Evolutionary conservation across 2,329 filamentous ascomycete genomes (phyloP).

Genomic region (Alternaria conjuncta): DNA sequence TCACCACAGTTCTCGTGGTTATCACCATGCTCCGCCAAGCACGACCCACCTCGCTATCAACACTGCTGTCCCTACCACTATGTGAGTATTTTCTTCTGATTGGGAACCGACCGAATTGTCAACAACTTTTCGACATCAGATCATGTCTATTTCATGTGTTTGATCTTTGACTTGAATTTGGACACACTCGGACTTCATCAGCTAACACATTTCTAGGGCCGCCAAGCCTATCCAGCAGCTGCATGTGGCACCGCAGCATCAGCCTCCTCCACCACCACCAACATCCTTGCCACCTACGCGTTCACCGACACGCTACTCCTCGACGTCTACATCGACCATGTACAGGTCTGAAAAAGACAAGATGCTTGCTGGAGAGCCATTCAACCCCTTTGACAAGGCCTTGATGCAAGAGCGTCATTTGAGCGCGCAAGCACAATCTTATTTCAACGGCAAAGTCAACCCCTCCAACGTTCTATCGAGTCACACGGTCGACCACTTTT

Average conservation of each 20-base stretch:
- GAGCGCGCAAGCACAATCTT: conserved; percentile 80
- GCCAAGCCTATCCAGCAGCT: conserved; percentile 51
- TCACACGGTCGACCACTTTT: conserved; percentile 71
- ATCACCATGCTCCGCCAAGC: conserved; percentile 39
- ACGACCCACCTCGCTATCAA: conserved; percentile 35
- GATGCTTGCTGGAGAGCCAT: conserved; percentile 83
- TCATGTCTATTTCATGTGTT: background rate
- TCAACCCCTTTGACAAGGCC: conserved; percentile 78
- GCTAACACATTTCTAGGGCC: conserved; percentile 5
- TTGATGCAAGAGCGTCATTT: conserved; percentile 83
- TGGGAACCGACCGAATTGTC: background rate
- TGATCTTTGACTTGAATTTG: background rate
- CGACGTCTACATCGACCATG: conserved; percentile 36
- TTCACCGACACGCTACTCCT: conserved; percentile 31
- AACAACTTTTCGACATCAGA: background rate
- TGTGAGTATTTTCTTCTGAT: conserved; percentile 6
- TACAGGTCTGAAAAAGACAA: conserved; percentile 79
- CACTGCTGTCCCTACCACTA: conserved; percentile 16
- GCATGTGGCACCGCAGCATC: conserved; percentile 31
- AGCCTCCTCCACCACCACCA: conserved; percentile 22
- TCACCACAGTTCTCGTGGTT: conserved; percentile 40
- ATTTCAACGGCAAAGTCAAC: conserved; percentile 85
- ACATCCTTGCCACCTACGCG: conserved; percentile 28
- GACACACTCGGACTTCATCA: background rate
- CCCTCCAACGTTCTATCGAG: conserved; percentile 69